Conservation (phyloP, 192 early-diverging fungal species). For the Rhizophagus sp. region DNA sequence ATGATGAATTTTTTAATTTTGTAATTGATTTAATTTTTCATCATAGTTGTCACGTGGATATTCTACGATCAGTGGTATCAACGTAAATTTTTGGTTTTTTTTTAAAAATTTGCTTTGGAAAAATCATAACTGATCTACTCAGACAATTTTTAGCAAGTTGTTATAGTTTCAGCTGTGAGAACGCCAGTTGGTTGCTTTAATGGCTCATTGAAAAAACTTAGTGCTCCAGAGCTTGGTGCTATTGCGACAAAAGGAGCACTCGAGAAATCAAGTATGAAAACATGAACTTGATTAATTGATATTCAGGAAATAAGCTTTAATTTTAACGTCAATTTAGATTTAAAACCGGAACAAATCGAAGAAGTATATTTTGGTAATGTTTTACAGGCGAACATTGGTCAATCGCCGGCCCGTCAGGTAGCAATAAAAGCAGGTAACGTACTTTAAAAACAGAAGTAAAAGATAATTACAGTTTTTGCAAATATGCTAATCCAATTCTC, state of each 20-base stretch:
- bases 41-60: neutral
- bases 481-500: neutral
- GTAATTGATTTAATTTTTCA: neutral
- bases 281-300: neutral
- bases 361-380: conserved; percentile 98
- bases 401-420: conserved; percentile 93
- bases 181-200: conserved; percentile 93
- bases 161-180: conserved; percentile 72
- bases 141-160: conserved; percentile 47
- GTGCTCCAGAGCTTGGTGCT: conserved; percentile 84
- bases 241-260: conserved; percentile 84
- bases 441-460: neutral
- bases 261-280: conserved; percentile 63
- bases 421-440: conserved; percentile 69
- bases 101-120: neutral
- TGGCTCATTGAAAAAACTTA: conserved; percentile 81
- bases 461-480: neutral
- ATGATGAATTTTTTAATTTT: neutral
- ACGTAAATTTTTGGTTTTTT: neutral
- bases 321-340: conserved; percentile 36
- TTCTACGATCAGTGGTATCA: neutral
- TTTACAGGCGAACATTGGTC: conserved; percentile 83
- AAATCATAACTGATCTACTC: neutral
- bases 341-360: conserved; percentile 82
- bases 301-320: neutral